Conservation (phyloP, 2,329 filamentous ascomycete species). For the Monosporascus ibericus region DNA sequence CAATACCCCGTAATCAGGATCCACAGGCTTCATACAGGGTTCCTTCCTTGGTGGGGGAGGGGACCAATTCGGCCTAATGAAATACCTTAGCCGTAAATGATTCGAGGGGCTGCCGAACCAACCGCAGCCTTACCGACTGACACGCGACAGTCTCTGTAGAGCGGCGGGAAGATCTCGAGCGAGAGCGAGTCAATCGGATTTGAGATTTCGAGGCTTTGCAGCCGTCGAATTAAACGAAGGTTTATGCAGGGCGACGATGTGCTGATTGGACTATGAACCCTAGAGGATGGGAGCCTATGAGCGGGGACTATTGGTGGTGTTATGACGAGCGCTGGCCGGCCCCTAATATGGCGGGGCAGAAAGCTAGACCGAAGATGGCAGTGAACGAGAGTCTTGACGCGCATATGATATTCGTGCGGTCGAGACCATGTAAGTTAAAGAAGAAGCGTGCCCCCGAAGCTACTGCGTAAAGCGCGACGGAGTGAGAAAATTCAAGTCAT, state of each 20-base stretch:
- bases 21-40: not conserved
- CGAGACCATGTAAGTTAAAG: too few relatives aligned
- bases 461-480: not conserved
- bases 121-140: not conserved
- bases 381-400: not conserved
- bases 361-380: not conserved
- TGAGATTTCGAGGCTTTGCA: not conserved
- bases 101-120: not conserved
- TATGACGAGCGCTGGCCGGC: too few relatives aligned
- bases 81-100: not conserved
- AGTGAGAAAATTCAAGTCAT: not conserved
- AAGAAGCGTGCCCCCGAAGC: too few relatives aligned
- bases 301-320: not conserved
- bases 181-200: not conserved
- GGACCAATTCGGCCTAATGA: not conserved
- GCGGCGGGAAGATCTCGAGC: not conserved
- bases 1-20: not conserved
- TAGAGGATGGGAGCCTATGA: not conserved
- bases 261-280: not conserved
- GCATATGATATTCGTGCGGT: not conserved
- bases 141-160: not conserved
- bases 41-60: not conserved
- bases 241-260: not conserved
- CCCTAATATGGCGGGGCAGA: not conserved
- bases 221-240: not conserved